A percentile compares a stretch with the other conserved stretches of the same genome.
Conservation (phyloP, 2,329 filamentous ascomycete genomes). For the Cephalotrichum gorgonifer region DNA sequence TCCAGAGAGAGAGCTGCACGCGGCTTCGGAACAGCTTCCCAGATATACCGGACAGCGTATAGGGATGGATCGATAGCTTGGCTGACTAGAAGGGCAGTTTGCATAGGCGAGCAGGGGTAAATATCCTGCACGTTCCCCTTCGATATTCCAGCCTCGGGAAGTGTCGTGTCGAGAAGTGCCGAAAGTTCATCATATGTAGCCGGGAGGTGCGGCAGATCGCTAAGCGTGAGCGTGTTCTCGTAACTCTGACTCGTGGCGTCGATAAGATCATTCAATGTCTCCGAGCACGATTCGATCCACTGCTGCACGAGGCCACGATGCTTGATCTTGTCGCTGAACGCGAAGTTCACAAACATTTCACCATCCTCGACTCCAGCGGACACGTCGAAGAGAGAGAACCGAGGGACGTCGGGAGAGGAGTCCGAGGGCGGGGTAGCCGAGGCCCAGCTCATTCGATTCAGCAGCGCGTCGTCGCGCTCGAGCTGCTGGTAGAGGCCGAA, state of each 20-base stretch:
- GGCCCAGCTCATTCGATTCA: slow-evolving; percentile 12
- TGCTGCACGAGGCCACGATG: slow-evolving; percentile 27
- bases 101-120: slow-evolving; percentile 26
- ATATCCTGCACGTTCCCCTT: slow-evolving; percentile 23
- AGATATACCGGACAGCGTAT: slow-evolving; percentile 24
- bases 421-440: too few species aligned
- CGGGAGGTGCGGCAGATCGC: slow-evolving; percentile 30
- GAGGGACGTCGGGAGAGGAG: background rate
- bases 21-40: background rate
- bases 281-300: slow-evolving; percentile 33
- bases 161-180: slow-evolving; percentile 25
- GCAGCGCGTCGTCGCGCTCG: slow-evolving; percentile 14
- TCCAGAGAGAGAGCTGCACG: slow-evolving; percentile 14
- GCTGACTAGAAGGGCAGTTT: slow-evolving; percentile 25
- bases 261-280: slow-evolving; percentile 27
- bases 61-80: slow-evolving; percentile 18
- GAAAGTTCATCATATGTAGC: slow-evolving; percentile 28
- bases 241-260: slow-evolving; percentile 23
- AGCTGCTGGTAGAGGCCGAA: slow-evolving; percentile 18
- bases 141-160: slow-evolving; percentile 22
- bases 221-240: slow-evolving; percentile 28
- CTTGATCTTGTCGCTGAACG: slow-evolving; percentile 31
- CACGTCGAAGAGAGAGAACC: slow-evolving; percentile 36
- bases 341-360: slow-evolving; percentile 25
- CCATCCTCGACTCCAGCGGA: slow-evolving; percentile 32